Conservation (phyloP, 352 stramenopile species). For the Phytopythium cucurbitacearum region DNA sequence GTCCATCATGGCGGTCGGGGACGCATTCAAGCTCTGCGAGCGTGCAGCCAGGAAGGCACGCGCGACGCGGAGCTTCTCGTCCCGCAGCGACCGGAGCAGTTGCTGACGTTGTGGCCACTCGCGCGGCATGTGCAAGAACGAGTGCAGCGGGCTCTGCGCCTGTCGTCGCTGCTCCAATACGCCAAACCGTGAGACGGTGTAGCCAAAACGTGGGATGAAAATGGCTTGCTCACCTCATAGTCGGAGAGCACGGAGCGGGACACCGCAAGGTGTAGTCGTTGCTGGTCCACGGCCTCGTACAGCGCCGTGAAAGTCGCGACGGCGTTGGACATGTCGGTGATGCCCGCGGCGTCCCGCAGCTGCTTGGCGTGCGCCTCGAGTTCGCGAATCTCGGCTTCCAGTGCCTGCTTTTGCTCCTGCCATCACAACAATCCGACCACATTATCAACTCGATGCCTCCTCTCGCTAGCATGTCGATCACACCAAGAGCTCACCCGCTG, state of each 20-base stretch:
- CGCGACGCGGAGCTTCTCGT: constrained; percentile 18
- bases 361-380: constrained; percentile 1
- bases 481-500: too few species aligned
- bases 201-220: too few species aligned
- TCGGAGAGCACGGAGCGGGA: background rate
- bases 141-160: constrained; percentile 2
- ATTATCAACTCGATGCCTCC: too few species aligned
- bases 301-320: background rate
- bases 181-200: too few species aligned
- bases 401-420: constrained; percentile 1
- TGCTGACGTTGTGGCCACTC: constrained; percentile 7
- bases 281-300: background rate
- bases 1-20: constrained; percentile 20
- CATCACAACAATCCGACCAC: background rate
- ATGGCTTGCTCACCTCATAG: too few species aligned
- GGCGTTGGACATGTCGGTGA: background rate
- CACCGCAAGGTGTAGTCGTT: background rate
- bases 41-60: constrained; percentile 26
- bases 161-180: constrained; percentile 6
- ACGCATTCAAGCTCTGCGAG: constrained; percentile 13
- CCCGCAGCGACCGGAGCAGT: constrained; percentile 16
- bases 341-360: constrained; percentile 1
- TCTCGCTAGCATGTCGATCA: too few species aligned
- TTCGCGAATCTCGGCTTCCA: constrained; percentile 1
- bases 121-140: constrained; percentile 9